Base-by-base conservation (phyloP, 257 asterid species). In the Nicotiana attenuata region DNA sequence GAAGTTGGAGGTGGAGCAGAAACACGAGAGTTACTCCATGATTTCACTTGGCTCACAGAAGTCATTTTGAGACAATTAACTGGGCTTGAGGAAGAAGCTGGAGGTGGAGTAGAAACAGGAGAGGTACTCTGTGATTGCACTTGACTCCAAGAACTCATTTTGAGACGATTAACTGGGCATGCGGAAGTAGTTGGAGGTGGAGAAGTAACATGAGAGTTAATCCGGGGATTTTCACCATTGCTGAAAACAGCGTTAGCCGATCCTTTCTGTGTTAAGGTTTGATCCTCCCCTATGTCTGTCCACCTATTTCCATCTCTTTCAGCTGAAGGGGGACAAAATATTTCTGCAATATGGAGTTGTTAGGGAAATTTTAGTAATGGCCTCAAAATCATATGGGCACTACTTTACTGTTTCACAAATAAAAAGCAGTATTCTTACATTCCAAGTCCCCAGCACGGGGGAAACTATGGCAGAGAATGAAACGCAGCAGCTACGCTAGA, bases 11-110 rank as follows among this genome's bases (percentile, higher is more conserved):
- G 41, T 22, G 41, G 22, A 76, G 38, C 4, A 31, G n/a, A 19
- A 22, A 55, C 38, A 75, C 29, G 22, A 26, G 24, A 5, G 56
- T 7, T 47, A 57, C 47, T 59, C 71, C 20, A 13, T 15, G 50
- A 59, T 33, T 78, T 52, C 81, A 78, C 68, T 33, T 57, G 55
- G 5, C 81, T 78, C 55, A 15, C 57, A 59, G 33, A 78, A 29
- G 22, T 28, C 68, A 45, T 20, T 41, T 41, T 41, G 50, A 41
- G 2, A 38, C 10, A 0, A 38, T 38, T 38, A 33, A 33, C 38
- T 7, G 47, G 47, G 10, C 10, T 7, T 7, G 47, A 38, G 10
- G 47, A 38, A 38, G 47, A 38, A 38, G 47, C 0, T 38, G 10
- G 47, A 38, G 10, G 47, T 38, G 47, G 47, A 38, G 47, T 38